phyloP scores from a whole-genome alignment of 768 basidiomycete genomes.

The Cantharellus cinnabarinus region DNA sequence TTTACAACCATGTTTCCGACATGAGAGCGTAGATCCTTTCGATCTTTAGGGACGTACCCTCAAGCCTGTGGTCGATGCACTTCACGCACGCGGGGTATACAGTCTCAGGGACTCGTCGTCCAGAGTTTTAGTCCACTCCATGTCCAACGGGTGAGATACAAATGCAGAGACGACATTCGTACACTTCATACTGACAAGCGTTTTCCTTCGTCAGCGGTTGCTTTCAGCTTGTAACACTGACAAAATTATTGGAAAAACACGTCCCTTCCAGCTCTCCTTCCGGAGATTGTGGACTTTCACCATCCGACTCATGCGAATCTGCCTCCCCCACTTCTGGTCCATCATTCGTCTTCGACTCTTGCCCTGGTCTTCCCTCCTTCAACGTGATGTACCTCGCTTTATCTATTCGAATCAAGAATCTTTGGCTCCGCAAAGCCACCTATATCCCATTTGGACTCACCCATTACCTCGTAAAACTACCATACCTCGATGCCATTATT shows the following conservation, averaged over 20 bases:
- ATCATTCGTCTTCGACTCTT: conserved; percentile 11
- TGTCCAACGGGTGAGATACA: not conserved
- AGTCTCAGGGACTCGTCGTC: not conserved
- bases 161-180: not conserved
- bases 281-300: not conserved
- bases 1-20: no score
- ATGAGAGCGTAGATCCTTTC: no score
- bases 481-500: no score
- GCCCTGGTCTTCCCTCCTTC: conserved; percentile 9
- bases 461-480: no score
- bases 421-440: not conserved
- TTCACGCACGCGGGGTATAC: not conserved
- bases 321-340: not conserved
- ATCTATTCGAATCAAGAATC: conserved; percentile 7
- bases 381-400: conserved; percentile 5
- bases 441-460: not conserved
- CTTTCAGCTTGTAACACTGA: conserved; percentile 5
- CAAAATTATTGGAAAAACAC: not conserved
- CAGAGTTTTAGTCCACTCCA: not conserved
- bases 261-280: not conserved
- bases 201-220: not conserved
- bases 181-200: not conserved
- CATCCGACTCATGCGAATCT: not conserved
- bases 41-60: not conserved
- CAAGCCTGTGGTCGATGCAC: not conserved